Percentiles rank a stretch among this genome's conserved stretches.
Conservation (phyloP, 257 asterid species). For the Solanum virginianum region DNA sequence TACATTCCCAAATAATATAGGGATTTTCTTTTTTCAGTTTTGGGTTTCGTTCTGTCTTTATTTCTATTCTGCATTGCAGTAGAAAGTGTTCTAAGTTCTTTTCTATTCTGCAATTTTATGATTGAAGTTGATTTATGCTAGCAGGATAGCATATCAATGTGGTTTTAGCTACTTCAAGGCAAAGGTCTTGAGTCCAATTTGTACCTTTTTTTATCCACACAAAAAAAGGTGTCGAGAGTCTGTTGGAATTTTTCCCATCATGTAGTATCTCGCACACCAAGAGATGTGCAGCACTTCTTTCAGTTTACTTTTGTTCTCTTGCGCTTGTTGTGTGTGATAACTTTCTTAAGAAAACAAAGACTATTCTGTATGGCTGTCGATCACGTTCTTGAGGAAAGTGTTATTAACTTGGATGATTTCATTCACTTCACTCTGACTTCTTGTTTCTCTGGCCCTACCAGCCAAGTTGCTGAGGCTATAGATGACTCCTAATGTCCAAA, state of each 20-base stretch:
- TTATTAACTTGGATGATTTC: not conserved
- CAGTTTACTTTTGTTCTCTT: not conserved
- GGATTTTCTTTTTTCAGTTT: not conserved
- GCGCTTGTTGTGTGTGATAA: not conserved
- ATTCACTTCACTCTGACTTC: not conserved
- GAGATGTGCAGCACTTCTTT: not conserved
- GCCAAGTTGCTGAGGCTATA: not conserved
- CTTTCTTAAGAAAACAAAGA: not conserved
- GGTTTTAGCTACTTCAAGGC: no score
- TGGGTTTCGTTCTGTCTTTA: not conserved
- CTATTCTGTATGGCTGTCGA: not conserved
- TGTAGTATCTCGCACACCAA: not conserved
- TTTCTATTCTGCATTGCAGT: not conserved
- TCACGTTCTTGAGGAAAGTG: not conserved
- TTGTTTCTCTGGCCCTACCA: not conserved
- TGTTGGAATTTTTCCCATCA: not conserved
- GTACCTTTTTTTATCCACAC: not conserved
- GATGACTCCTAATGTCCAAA: slow-evolving; percentile 24
- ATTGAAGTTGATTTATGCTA: not conserved
- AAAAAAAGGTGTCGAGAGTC: not conserved
- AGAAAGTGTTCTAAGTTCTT: not conserved
- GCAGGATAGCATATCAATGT: not conserved
- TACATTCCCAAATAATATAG: not conserved
- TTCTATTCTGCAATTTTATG: no score
- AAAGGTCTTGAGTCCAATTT: not conserved